Evolutionary conservation across 352 stramenopile genomes (phyloP).

Genomic region (Globisporangium cylindrosporum): DNA sequence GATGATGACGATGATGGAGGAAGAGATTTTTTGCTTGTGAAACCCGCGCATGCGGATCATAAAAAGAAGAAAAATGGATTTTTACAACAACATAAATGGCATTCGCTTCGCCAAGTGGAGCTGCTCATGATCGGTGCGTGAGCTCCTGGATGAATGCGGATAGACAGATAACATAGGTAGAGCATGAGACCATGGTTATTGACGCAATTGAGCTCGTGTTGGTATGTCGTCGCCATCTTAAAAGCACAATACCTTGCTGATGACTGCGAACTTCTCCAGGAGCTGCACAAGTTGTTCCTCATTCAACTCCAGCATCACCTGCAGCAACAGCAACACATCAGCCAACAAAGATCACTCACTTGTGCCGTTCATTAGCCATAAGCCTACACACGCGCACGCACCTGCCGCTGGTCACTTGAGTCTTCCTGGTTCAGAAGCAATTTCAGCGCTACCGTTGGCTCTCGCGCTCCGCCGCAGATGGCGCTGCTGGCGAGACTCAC

Average conservation of each 20-base stretch:
- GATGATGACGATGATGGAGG: neutral
- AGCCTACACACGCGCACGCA: constrained; percentile 2
- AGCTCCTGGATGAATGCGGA: constrained; percentile 19
- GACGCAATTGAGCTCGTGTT: neutral
- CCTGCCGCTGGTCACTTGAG: constrained; percentile 33
- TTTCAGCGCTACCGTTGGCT: constrained; percentile 51
- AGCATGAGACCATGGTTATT: neutral
- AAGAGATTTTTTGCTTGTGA: constrained; percentile 18
- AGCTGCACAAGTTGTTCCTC: constrained; percentile 32
- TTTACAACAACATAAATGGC: neutral
- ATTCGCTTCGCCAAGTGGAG: neutral
- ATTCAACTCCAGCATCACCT: constrained; percentile 53
- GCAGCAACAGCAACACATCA: neutral
- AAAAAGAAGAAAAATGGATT: constrained; percentile 11
- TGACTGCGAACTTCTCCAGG: constrained; percentile 36
- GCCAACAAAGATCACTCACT: neutral
- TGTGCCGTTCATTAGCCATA: neutral
- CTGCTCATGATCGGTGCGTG: constrained; percentile 9
- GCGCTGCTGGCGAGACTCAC: constrained; percentile 55
- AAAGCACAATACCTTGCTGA: constrained; percentile 27
- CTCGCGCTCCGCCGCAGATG: constrained; percentile 41
- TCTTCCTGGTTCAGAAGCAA: constrained; percentile 29
- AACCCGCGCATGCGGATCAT: neutral
- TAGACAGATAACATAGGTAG: neutral
- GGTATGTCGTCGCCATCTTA: neutral